phyloP scores from a whole-genome alignment of 1,284 basidiomycete genomes.

The Microbotryum saponariae region DNA sequence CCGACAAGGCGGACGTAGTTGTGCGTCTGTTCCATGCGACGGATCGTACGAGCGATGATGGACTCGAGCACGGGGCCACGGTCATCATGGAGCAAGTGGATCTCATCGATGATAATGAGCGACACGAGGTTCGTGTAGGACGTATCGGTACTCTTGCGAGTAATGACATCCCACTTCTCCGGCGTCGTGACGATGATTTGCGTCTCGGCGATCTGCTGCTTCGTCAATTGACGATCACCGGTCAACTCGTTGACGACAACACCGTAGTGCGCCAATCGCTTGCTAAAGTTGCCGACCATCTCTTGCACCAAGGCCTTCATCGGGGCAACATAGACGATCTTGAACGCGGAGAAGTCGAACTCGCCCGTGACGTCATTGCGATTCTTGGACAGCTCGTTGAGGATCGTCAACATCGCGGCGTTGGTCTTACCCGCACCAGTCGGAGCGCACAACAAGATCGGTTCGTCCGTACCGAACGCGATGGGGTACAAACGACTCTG shows the following conservation, averaged over 20 bases:
- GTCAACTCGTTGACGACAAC: slow-evolving; percentile 92
- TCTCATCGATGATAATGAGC: slow-evolving; percentile 96
- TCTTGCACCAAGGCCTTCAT: slow-evolving; percentile 99
- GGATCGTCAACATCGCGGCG: slow-evolving; percentile 88
- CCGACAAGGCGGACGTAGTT: slow-evolving; percentile 92
- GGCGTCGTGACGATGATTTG: slow-evolving; percentile 99
- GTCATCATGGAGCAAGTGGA: slow-evolving; percentile 95
- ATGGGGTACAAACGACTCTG: slow-evolving; percentile 88
- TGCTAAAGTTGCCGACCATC: slow-evolving; percentile 86
- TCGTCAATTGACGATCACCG: slow-evolving; percentile 96
- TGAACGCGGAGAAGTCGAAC: slow-evolving; percentile 88
- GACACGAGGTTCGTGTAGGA: slow-evolving; percentile 95
- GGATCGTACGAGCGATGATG: slow-evolving; percentile 82
- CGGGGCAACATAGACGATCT: slow-evolving; percentile 95
- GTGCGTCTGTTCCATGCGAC: slow-evolving; percentile 87
- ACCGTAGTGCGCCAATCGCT: slow-evolving; percentile 72
- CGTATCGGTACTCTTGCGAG: slow-evolving; percentile 93
- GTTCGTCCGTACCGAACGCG: slow-evolving; percentile 85
- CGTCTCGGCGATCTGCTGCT: slow-evolving; percentile 92
- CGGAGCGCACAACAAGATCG: slow-evolving; percentile 90
- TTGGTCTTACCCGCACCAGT: slow-evolving; percentile 99
- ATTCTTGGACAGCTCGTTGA: slow-evolving; percentile 78
- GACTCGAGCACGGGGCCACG: slow-evolving; percentile 95
- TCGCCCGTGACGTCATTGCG: slow-evolving; percentile 70
- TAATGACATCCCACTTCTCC: slow-evolving; percentile 99